phyloP scores from a whole-genome alignment of 768 basidiomycete species.

The Holtermanniella nyarrowii region DNA sequence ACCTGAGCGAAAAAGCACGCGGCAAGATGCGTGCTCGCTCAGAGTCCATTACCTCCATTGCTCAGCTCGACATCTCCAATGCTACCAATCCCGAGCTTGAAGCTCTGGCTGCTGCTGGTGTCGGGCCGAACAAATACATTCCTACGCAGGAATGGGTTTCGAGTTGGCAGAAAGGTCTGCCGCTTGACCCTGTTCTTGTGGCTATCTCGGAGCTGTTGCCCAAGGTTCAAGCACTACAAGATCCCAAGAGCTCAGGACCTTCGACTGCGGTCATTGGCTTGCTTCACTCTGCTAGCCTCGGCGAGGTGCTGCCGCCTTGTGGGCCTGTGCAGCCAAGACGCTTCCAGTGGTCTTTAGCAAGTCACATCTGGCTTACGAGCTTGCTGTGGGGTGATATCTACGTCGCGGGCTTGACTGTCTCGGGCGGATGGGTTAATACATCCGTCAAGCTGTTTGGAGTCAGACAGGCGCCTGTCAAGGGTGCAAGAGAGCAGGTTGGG shows the following conservation, averaged over 20 bases:
- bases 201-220: constrained; percentile 80
- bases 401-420: constrained; percentile 74
- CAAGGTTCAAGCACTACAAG: constrained; percentile 69
- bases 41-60: constrained; percentile 14
- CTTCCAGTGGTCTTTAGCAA: constrained; percentile 92
- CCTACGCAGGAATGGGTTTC: constrained; percentile 98
- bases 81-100: constrained; percentile 46
- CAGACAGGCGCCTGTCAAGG: constrained; percentile 69
- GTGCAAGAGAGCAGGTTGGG: constrained; percentile 46
- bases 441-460: constrained; percentile 83
- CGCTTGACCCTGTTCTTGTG: constrained; percentile 76
- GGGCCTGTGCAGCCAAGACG: constrained; percentile 58
- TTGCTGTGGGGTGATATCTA: constrained; percentile 94
- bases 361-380: constrained; percentile 82
- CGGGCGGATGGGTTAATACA: constrained; percentile 71
- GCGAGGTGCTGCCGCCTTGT: constrained; percentile 61
- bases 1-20: constrained; percentile 70
- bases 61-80: not conserved
- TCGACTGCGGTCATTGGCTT: constrained; percentile 64
- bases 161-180: constrained; percentile 86
- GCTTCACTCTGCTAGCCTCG: constrained; percentile 58
- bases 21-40: constrained; percentile 77
- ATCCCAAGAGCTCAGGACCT: constrained; percentile 55
- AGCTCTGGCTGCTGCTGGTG: constrained; percentile 54
- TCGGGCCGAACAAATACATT: constrained; percentile 83